Percentiles rank a stretch among this genome's conserved stretches.
Conservation (phyloP, 2,329 filamentous ascomycete genomes). For the Cryphonectria japonica region DNA sequence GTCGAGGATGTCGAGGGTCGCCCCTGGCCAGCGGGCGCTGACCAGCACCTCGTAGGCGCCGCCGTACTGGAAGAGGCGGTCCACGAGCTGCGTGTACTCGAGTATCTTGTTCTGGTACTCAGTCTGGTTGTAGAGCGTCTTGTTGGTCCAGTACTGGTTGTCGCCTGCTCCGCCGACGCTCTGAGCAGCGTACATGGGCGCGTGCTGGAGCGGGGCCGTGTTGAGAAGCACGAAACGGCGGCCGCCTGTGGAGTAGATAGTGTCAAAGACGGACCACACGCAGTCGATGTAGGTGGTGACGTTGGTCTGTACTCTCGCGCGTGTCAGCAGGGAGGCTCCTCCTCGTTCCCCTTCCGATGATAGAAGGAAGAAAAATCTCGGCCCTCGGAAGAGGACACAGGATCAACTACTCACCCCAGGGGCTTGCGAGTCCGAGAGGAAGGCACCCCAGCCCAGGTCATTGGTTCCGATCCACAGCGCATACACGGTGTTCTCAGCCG, state of each 20-base stretch:
- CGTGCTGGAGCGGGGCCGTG: conserved; percentile 66
- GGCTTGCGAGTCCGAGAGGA: conserved; percentile 67
- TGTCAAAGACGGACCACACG: conserved; percentile 65
- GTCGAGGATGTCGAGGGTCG: conserved; percentile 68
- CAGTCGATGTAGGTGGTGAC: conserved; percentile 70
- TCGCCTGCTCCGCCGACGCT: conserved; percentile 47
- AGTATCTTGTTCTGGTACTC: conserved; percentile 52
- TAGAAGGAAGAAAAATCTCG: no score
- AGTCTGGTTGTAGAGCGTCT: conserved; percentile 50
- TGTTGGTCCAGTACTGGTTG: conserved; percentile 52
- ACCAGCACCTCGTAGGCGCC: conserved; percentile 50
- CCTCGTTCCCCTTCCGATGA: no score
- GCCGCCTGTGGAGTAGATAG: conserved; percentile 67
- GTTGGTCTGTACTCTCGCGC: conserved; percentile 47
- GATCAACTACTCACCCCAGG: conserved; percentile 37
- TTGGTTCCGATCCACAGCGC: conserved; percentile 83
- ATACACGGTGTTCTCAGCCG: conserved; percentile 68
- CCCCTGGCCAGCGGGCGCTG: conserved; percentile 56
- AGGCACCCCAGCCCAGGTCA: conserved; percentile 69
- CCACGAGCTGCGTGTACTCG: conserved; percentile 54
- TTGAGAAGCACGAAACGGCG: conserved; percentile 76
- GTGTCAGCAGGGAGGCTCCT: neutral
- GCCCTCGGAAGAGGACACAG: neutral
- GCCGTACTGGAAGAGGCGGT: conserved; percentile 54
- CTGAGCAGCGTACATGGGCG: conserved; percentile 65